Evolutionary conservation across 306 rosid genomes (phyloP), one percentile per base, ranked within the genome.

Genomic region (Cicer pinnatifidum): DNA sequence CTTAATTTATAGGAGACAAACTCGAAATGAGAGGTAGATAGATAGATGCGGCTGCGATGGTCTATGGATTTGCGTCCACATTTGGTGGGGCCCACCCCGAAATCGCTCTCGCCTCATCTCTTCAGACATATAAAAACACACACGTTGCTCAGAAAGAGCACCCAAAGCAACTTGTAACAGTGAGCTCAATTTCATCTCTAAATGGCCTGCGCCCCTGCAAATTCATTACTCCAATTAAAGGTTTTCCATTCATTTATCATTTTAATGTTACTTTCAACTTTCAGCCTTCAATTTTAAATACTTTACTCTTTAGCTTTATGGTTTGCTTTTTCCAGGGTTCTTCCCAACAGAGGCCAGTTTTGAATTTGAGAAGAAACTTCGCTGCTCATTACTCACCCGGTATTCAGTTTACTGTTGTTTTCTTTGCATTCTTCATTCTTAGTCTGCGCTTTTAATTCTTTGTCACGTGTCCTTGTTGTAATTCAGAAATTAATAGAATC

Each of bases 141-240:
- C 2, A 5, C 65, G 9, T 50, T 73, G 38, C 17, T 44, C 40
- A 50, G 9, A 13, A 10, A 6, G 57, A 13, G 12, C 9, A 28
- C 35, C 35, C 5, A 28, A 3, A 28, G 35, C 5, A 28, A 28
- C 35, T 28, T 3, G 35, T 28, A 28, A 12, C 44, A 33, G 41
- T 5, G 75, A 76, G 67, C 70, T 76, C 28, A 67, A 48, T 53
- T 47, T 83, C 79, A 67, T 80, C 80, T 64, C 48, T 46, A 8
- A 74, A 91, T 91, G 97, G 95, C 96, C 79, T 88, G 82, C 85
- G 84, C 84, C 67, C 81, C 88, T 73, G 84, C 88, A 8, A 89
- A 87, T 86, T 89, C 96, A 47, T 41, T 76, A 43, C 66, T 86
- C 85, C 87, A 87, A 43, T 80, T 85, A 77, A 83, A 62, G 89